These are phyloP conservation scores for Neofusicoccum kwambonambiense DNA, from an alignment of 2,329 filamentous ascomycete genomes.

Conservation along the genomic window DNA sequence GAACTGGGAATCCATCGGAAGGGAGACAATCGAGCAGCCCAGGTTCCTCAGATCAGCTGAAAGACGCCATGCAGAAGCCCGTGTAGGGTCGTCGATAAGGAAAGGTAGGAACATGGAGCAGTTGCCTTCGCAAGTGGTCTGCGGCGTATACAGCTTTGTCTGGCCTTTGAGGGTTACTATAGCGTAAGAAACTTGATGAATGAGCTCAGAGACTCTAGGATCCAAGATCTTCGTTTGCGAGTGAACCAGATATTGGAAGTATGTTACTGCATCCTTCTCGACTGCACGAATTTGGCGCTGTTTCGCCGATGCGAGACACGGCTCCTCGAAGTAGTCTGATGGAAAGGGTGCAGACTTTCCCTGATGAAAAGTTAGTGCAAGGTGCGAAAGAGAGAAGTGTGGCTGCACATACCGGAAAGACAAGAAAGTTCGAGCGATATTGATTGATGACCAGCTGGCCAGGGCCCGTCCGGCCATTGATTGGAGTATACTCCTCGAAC, in stretches of 20 bases:
- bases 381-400: too few species aligned
- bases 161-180: slow-evolving; percentile 21
- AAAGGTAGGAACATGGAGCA: slow-evolving; percentile 62
- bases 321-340: slow-evolving; percentile 12
- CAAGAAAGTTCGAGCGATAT: slow-evolving; percentile 21
- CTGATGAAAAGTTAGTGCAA: slow-evolving; percentile 19
- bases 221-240: slow-evolving; percentile 22
- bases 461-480: background rate
- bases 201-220: slow-evolving; percentile 34
- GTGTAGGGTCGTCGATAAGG: slow-evolving; percentile 51
- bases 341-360: slow-evolving; percentile 29
- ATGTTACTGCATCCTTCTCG: slow-evolving; percentile 48
- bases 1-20: background rate
- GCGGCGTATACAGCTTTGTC: slow-evolving; percentile 27
- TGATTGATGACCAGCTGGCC: background rate
- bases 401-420: slow-evolving; percentile 18
- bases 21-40: slow-evolving; percentile 40
- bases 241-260: slow-evolving; percentile 43
- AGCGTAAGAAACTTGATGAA: slow-evolving; percentile 26
- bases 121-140: background rate
- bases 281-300: slow-evolving; percentile 41
- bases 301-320: slow-evolving; percentile 16
- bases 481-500: slow-evolving; percentile 27
- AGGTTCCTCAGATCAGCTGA: slow-evolving; percentile 37
- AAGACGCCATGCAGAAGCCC: slow-evolving; percentile 44